phyloP scores from a whole-genome alignment of 1,284 basidiomycete species.

The Kwoniella shivajii region DNA sequence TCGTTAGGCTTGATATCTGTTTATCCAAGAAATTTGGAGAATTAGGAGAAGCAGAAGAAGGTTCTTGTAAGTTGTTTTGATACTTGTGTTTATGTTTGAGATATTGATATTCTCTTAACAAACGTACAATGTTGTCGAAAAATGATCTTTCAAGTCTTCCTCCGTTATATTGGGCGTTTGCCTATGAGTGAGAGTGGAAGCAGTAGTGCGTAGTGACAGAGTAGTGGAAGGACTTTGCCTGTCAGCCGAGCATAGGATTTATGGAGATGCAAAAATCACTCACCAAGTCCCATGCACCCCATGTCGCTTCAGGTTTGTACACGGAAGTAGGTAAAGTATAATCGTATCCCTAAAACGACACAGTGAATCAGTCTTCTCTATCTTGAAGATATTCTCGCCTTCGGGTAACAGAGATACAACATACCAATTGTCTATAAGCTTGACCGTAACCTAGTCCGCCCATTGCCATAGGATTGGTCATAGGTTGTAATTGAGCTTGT shows the following conservation, averaged over 20 bases:
- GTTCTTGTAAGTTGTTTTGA: conserved; percentile 8
- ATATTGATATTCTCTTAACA: conserved; percentile 15
- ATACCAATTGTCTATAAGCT: conserved; percentile 33
- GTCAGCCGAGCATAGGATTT: not conserved
- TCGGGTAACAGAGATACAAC: not conserved
- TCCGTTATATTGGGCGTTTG: conserved; percentile 38
- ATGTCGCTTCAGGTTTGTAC: conserved; percentile 36
- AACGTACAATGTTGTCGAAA: conserved; percentile 47
- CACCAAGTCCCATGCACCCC: conserved; percentile 46
- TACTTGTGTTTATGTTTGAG: conserved; percentile 6
- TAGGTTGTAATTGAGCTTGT: too few species aligned
- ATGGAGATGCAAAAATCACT: conserved; percentile 8
- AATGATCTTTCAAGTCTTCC: conserved; percentile 40
- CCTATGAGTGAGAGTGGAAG: conserved; percentile 16
- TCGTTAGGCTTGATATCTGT: conserved; percentile 36
- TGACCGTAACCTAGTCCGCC: conserved; percentile 27
- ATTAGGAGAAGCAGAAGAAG: not conserved
- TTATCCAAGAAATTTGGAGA: conserved; percentile 7
- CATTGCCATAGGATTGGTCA: conserved; percentile 28
- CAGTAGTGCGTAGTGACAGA: not conserved
- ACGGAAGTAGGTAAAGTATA: conserved; percentile 35
- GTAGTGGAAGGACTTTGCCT: not conserved
- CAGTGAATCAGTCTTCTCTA: too few species aligned
- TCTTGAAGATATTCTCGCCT: too few species aligned
- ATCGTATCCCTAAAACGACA: conserved; percentile 41